phyloP scores from a whole-genome alignment of 192 early-diverging fungal genomes.

The Polychytrium aggregatum region DNA sequence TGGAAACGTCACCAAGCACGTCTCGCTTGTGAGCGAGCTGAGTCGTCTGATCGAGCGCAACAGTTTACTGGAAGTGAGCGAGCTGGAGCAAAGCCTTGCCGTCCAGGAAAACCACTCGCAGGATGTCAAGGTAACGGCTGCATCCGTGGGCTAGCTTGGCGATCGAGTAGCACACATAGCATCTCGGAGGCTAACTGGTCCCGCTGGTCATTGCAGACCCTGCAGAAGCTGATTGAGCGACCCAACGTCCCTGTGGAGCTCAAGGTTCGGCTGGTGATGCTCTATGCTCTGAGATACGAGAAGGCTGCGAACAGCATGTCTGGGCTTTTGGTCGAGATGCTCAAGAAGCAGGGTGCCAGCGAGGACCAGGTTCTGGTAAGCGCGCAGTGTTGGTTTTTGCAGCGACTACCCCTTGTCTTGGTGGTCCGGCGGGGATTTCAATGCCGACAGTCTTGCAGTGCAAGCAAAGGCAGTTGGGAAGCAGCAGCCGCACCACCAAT shows the following conservation, averaged over 20 bases:
- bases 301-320: slow-evolving; percentile 62
- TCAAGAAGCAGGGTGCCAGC: slow-evolving; percentile 51
- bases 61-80: slow-evolving; percentile 72
- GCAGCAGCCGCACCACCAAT: no score
- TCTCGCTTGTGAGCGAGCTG: slow-evolving; percentile 92
- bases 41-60: slow-evolving; percentile 66
- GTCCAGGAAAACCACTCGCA: slow-evolving; percentile 72
- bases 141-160: not conserved
- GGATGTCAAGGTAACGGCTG: slow-evolving; percentile 62
- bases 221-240: slow-evolving; percentile 60
- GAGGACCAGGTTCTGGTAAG: slow-evolving; percentile 61
- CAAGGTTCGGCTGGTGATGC: slow-evolving; percentile 67
- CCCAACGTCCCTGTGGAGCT: slow-evolving; percentile 55
- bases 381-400: no score
- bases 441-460: no score
- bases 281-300: slow-evolving; percentile 92
- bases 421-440: no score
- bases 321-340: slow-evolving; percentile 56
- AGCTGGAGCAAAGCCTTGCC: slow-evolving; percentile 91
- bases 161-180: no score
- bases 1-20: slow-evolving; percentile 97
- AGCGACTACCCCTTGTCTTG: no score
- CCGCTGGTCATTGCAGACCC: slow-evolving; percentile 21
- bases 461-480: no score
- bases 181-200: not conserved